Conservation (phyloP, 2,329 filamentous ascomycete species). For the Clarireedia monteithiana region DNA sequence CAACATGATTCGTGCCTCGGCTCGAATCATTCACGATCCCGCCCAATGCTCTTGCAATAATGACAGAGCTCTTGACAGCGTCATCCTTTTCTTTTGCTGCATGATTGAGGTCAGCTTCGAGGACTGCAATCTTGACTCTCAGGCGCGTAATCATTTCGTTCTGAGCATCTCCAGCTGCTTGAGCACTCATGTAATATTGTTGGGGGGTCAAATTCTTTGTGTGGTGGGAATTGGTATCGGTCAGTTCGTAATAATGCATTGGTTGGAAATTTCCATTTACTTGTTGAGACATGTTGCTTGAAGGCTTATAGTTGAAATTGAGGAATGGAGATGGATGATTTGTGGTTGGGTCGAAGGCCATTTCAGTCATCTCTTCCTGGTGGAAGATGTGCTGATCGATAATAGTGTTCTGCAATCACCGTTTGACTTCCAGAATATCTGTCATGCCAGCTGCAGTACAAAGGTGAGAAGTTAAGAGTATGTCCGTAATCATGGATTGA, state of each 20-base stretch:
- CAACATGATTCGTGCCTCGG: not conserved
- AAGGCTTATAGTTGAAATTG: not conserved
- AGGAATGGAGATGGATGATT: not conserved
- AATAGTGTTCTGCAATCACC: not conserved
- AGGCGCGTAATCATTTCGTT: conserved; percentile 10
- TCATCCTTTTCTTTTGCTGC: conserved; percentile 15
- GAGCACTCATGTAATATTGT: conserved; percentile 57
- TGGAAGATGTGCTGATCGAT: not conserved
- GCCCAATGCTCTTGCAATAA: conserved; percentile 11
- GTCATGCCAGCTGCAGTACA: not conserved
- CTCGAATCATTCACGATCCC: not conserved
- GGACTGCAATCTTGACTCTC: conserved; percentile 17
- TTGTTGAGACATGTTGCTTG: not conserved
- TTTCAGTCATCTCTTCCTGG: not conserved
- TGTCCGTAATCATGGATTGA: too few species aligned
- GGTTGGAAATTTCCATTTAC: not conserved
- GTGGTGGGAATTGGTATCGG: conserved; percentile 41
- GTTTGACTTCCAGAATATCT: not conserved
- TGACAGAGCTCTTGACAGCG: conserved; percentile 10
- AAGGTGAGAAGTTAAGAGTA: too few species aligned
- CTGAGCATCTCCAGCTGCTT: not conserved
- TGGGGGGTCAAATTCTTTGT: conserved; percentile 69
- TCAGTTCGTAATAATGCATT: not conserved
- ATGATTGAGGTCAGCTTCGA: conserved; percentile 20
- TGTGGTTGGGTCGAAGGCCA: not conserved